Evolutionary conservation across 1,284 basidiomycete species (phyloP).

Genomic region (Veloboletus limbatus): DNA sequence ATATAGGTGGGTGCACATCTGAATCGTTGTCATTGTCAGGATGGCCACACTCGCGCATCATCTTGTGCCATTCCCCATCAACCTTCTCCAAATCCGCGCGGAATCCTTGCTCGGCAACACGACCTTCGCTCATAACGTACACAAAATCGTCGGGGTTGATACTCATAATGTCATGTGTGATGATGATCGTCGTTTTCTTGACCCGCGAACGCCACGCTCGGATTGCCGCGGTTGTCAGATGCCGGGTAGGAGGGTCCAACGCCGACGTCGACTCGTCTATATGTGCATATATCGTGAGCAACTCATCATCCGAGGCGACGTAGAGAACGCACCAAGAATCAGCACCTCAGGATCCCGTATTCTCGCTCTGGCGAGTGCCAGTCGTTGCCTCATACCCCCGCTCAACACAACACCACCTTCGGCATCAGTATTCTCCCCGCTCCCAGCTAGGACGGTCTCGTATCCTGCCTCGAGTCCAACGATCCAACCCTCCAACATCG

Average conservation of each 20-base stretch:
- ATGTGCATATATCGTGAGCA: constrained; percentile 3
- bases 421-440: constrained; percentile 42
- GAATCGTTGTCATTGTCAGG: constrained; percentile 37
- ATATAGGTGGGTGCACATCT: constrained; percentile 36
- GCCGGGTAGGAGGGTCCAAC: constrained; percentile 84
- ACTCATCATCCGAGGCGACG: constrained; percentile 2
- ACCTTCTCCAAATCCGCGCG: constrained; percentile 63
- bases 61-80: constrained; percentile 53
- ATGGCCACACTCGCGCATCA: constrained; percentile 48
- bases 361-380: constrained; percentile 88
- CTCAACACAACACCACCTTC: constrained; percentile 73
- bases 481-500: constrained; percentile 88
- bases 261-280: constrained; percentile 96
- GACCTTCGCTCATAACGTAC: constrained; percentile 84
- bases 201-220: constrained; percentile 60
- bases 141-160: constrained; percentile 81
- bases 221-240: constrained; percentile 88
- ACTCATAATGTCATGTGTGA: constrained; percentile 93
- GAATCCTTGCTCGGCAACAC: constrained; percentile 88
- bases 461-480: constrained; percentile 83
- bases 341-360: constrained; percentile 87
- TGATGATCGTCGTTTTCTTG: constrained; percentile 91
- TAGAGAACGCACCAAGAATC: constrained; percentile 72
- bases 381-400: constrained; percentile 91
- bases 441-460: constrained; percentile 64